Base-by-base conservation (phyloP, 768 basidiomycete species). In the Boletus insuetus region DNA sequence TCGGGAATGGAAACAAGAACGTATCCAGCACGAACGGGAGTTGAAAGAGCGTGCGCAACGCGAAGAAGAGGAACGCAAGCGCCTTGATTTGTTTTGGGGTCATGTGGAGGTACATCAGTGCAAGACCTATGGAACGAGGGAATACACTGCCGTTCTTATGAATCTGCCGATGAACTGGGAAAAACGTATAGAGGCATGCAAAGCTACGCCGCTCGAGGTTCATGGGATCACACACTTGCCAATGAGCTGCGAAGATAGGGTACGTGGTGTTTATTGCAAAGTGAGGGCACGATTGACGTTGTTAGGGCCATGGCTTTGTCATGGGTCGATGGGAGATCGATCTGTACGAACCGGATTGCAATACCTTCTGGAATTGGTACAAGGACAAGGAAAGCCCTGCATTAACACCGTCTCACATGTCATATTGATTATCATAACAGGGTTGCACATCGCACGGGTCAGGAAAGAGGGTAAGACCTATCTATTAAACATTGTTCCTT, bases 71-170 rank as follows among this genome's bases (percentile, higher is more conserved):
- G 66, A 68, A 24, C 65, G 65, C 2, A 26, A 39, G 16, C 59
- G 46, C 8, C 63, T 68, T 9, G 29, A 53, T 19, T 51, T 74
- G 45, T 65, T 49, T 32, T 70, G 69, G 69, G 57, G 46, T 12
- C 43, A 31, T 1, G 43, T 65, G 24, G 49, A 55, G 17, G 44
- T 52, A 3, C 63, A 67, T 20, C 48, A 59, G 29, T 74, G 73
- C 58, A 62, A 53, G 24, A 61, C 65, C 0, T 72, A 66, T 16
- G 67, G 59, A 1, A 65, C 64, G 26, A 56, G 68, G 32, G 64
- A 66, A 53, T 74, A 72, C 11, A 64, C 66, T 11, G 72, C 73
- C 0, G 48, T 60, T 6, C 52, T 74, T 0, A 55, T 58, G 45
- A 74, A 74, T 39, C 51, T 71, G 2, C 73, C 70, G 3, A 19